Evolutionary conservation across 352 stramenopile species (phyloP), one percentile per base, ranked within the genome.

Genomic region (Phytophthora multivora): DNA sequence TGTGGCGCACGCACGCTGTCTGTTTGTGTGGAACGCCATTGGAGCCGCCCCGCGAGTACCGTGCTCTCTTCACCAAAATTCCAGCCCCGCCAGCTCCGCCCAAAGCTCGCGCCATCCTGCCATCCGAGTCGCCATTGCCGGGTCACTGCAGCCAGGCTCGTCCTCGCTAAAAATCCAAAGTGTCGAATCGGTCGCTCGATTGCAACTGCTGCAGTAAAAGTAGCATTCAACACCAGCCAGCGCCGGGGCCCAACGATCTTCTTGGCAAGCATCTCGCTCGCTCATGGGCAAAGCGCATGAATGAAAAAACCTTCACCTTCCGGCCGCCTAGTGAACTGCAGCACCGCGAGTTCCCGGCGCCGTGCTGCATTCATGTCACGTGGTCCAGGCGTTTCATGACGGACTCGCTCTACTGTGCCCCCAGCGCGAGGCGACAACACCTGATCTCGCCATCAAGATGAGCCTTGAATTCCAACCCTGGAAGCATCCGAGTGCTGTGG

Each of bases 101-200:
- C 43, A 13, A 33, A 33, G 28, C 28, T 33, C 28, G 46, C 36
- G 48, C 47, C 48, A 65, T 65, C 56, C 18, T 43, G 47, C 23
- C 36, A 46, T 12, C 28, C 8, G 28, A 35, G 30, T 16, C 19
- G 28, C 57, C 15, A 28, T 51, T 5, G 21, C 21, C n/a, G n/a
- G 21, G 26, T 23, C 33, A 19, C n/a, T 46, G 54, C 66, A 67
- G 66, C 55, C 61, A 71, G 61, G 61, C 53, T 28, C 23, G 13
- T 15, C 12, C 38, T 52, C 40, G 36, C 39, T 59, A 62, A 53
- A 62, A 62, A 63, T 57, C 43, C 51, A 51, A 45, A 66, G 62
- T 69, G 66, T 71, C 66, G 66, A 68, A 59, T 69, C 62, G 61
- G 61, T 75, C 56, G 66, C 62, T 54, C 26, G n/a, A 53, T 75